Percentiles rank a stretch among this genome's conserved stretches.
phyloP scores from a whole-genome alignment of 106 monocot species.

The Agapanthus africanus region DNA sequence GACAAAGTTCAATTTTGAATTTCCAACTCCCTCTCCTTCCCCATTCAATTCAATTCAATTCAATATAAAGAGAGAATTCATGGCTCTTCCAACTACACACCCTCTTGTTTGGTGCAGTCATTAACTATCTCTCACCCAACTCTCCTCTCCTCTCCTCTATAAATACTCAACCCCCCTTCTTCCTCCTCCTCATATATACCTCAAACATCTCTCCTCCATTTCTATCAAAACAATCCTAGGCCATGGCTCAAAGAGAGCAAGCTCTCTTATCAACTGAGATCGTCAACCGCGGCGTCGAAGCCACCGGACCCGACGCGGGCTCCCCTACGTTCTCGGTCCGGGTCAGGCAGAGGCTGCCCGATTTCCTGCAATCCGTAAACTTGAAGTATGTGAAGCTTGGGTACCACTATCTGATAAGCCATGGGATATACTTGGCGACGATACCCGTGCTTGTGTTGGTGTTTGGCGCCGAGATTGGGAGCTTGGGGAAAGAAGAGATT shows the following conservation, averaged over 20 bases:
- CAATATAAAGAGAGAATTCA: slow-evolving; percentile 4
- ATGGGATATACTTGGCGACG: slow-evolving; percentile 68
- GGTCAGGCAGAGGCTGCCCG: slow-evolving; percentile 79
- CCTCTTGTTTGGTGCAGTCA: slow-evolving; percentile 4
- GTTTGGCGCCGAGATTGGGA: slow-evolving; percentile 87
- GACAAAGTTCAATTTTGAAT: not conserved
- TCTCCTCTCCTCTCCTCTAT: not conserved
- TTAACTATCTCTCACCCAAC: slow-evolving; percentile 9
- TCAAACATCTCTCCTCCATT: not conserved
- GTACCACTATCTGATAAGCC: slow-evolving; percentile 90
- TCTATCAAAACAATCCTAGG: not conserved
- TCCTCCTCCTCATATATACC: too few species aligned
- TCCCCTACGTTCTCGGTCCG: slow-evolving; percentile 80
- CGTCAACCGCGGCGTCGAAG: slow-evolving; percentile 82
- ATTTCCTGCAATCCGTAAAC: slow-evolving; percentile 95
- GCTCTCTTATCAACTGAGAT: slow-evolving; percentile 81
- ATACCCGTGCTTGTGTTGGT: slow-evolving; percentile 70
- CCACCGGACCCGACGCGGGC: slow-evolving; percentile 79
- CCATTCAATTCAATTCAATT: not conserved
- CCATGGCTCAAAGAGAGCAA: slow-evolving; percentile 39
- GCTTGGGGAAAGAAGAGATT: slow-evolving; percentile 70
- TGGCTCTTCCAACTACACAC: slow-evolving; percentile 14
- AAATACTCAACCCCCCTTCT: not conserved
- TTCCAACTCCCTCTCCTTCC: too few species aligned
- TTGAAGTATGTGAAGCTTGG: slow-evolving; percentile 92